phyloP scores from a whole-genome alignment of 2,329 filamentous ascomycete genomes.

The Waltergamsia citrina region DNA sequence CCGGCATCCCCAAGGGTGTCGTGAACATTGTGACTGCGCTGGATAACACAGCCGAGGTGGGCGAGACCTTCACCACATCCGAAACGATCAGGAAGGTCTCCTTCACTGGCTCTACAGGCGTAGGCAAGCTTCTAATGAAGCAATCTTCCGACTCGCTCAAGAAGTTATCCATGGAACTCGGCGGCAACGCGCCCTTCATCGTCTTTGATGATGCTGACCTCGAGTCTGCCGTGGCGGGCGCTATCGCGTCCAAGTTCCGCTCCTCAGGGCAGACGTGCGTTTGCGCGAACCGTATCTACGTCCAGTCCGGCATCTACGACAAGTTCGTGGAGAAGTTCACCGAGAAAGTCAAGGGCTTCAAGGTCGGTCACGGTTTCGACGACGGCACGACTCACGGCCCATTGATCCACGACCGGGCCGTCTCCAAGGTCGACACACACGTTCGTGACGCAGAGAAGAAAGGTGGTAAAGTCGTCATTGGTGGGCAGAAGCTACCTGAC shows the following conservation, averaged over 20 bases:
- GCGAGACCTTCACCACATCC: slow-evolving; percentile 62
- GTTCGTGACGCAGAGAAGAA: slow-evolving; percentile 71
- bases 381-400: slow-evolving; percentile 69
- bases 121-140: slow-evolving; percentile 75
- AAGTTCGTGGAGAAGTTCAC: slow-evolving; percentile 60
- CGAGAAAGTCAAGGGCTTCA: slow-evolving; percentile 64
- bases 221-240: slow-evolving; percentile 73
- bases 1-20: slow-evolving; percentile 83
- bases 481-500: slow-evolving; percentile 64
- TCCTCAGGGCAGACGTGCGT: slow-evolving; percentile 95
- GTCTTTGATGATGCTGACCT: slow-evolving; percentile 94
- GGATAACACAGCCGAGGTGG: slow-evolving; percentile 71
- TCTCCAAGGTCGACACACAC: slow-evolving; percentile 70
- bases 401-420: slow-evolving; percentile 75
- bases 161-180: slow-evolving; percentile 77
- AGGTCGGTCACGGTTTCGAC: slow-evolving; percentile 66
- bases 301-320: slow-evolving; percentile 72
- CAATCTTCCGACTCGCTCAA: slow-evolving; percentile 80
- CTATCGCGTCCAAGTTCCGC: slow-evolving; percentile 83
- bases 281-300: slow-evolving; percentile 74
- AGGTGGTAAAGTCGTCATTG: slow-evolving; percentile 65
- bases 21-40: slow-evolving; percentile 80
- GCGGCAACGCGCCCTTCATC: slow-evolving; percentile 92
- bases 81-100: slow-evolving; percentile 79
- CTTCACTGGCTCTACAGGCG: slow-evolving; percentile 74